Base-by-base conservation (phyloP, 1,139 yeast genomes). In the Taphrina confusa region DNA sequence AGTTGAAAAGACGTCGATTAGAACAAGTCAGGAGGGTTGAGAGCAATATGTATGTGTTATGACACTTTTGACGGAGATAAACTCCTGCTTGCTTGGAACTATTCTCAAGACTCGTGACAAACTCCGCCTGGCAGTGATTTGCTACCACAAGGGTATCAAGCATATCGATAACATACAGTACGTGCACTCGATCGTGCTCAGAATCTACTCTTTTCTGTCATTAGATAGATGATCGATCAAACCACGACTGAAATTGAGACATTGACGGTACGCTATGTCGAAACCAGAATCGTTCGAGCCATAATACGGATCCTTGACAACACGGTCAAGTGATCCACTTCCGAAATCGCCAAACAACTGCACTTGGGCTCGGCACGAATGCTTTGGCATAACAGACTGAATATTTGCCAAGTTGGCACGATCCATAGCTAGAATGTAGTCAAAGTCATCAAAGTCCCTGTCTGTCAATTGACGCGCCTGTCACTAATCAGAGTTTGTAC, bases 351-450 rank as follows among this genome's bases (percentile, higher is more conserved):
- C 63, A 40, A 58, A 61, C 16, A 61, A 50, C 14, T 40, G 23
- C 4, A 60, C 36, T 18, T n/a, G 39, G 25, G 50, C 50, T 20
- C 22, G 39, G 11, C 8, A 18, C 23, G 33, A 16, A 4, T 23
- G 42, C 18, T 18, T 28, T 4, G 63, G 63, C 16, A 30, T 27
- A 20, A 37, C 42, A 22, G 34, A 4, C 37, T 47, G 27, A 23
- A 61, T 47, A 25, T 60, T 56, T 2, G 40, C 11, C 18, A 61
- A 33, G 28, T 61, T 61, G 39, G 30, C 31, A 4, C 44, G 39
- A 37, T 61, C 63, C 63, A 61, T 61, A 18, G 57, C 62, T 18
- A 61, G 54, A 23, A 61, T 58, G 30, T 49, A 61, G 39, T 57
- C 63, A 37, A 61, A 61, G 4, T 37, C 22, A 6, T 9, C 28